phyloP scores from a whole-genome alignment of 1,284 basidiomycete genomes.

The Stereum hirsutum region DNA sequence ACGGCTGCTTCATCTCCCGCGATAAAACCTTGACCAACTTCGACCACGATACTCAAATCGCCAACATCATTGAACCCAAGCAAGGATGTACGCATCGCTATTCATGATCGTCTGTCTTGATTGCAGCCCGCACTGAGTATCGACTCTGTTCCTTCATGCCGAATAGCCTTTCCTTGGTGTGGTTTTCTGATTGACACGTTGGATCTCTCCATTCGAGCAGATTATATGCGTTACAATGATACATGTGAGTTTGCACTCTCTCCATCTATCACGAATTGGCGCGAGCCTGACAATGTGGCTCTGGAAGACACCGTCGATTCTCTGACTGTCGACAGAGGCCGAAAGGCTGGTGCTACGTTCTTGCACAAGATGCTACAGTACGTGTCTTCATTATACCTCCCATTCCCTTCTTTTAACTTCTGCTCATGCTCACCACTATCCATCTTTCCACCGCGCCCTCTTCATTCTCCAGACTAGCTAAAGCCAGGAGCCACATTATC shows the following conservation, averaged over 20 bases:
- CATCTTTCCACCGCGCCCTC: not conserved
- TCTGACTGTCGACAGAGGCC: conserved; percentile 55
- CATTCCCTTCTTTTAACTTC: conserved; percentile 3
- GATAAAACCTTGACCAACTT: conserved; percentile 91
- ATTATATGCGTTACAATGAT: conserved; percentile 59
- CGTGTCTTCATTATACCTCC: conserved; percentile 18
- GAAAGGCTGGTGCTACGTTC: conserved; percentile 49
- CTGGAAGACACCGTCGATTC: conserved; percentile 47
- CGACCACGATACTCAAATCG: conserved; percentile 46
- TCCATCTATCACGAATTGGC: not conserved
- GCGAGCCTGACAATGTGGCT: not conserved
- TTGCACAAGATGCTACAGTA: conserved; percentile 63
- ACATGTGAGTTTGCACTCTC: conserved; percentile 38
- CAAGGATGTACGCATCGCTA: conserved; percentile 36
- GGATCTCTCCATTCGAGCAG: conserved; percentile 67
- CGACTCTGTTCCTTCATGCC: conserved; percentile 2
- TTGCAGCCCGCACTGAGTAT: too few relatives aligned
- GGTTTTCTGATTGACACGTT: conserved; percentile 72
- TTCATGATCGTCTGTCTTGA: not conserved
- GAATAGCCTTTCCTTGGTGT: conserved; percentile 83
- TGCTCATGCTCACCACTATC: not conserved
- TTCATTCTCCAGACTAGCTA: conserved; percentile 42
- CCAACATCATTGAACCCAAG: conserved; percentile 40
- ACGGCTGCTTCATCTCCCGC: conserved; percentile 84
- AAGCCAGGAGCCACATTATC: conserved; percentile 60